phyloP scores from a whole-genome alignment of 1,284 basidiomycete species.

The Tylopilus orsonianus region DNA sequence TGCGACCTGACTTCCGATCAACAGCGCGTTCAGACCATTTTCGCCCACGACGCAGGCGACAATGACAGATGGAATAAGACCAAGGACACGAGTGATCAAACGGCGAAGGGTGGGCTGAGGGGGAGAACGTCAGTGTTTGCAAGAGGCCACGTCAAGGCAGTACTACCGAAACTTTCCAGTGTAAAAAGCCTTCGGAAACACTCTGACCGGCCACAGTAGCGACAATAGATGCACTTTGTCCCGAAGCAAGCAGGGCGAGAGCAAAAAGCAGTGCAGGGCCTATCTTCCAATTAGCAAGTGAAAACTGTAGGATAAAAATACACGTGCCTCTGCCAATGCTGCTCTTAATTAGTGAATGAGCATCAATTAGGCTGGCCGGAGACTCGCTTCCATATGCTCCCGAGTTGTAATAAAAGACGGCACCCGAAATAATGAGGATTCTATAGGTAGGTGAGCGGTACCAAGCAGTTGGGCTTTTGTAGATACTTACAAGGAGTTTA shows the following conservation, averaged over 20 bases:
- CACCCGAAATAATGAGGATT: conserved; percentile 66
- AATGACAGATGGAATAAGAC: conserved; percentile 83
- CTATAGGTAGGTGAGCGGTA: conserved; percentile 36
- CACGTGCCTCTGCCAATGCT: conserved; percentile 67
- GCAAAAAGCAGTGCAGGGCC: conserved; percentile 85
- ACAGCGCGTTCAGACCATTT: conserved; percentile 74
- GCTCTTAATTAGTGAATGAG: conserved; percentile 68
- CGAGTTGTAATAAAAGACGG: conserved; percentile 72
- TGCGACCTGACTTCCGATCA: conserved; percentile 87
- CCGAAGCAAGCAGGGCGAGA: conserved; percentile 79
- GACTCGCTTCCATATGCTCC: conserved; percentile 33
- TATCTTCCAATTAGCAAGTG: conserved; percentile 24
- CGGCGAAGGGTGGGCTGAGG: conserved; percentile 76
- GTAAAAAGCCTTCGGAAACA: conserved; percentile 91
- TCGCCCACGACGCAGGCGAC: conserved; percentile 79
- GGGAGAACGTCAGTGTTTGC: conserved; percentile 8
- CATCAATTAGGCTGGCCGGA: conserved; percentile 80
- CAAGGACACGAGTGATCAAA: conserved; percentile 80
- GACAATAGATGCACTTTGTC: conserved; percentile 91
- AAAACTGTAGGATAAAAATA: conserved; percentile 13
- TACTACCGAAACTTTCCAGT: conserved; percentile 83
- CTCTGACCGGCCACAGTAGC: conserved; percentile 93
- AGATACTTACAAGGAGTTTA: conserved; percentile 72
- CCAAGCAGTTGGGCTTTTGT: neutral
- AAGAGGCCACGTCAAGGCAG: neutral